Conservation (phyloP, 352 stramenopile genomes). For the Phytophthora litchii region DNA sequence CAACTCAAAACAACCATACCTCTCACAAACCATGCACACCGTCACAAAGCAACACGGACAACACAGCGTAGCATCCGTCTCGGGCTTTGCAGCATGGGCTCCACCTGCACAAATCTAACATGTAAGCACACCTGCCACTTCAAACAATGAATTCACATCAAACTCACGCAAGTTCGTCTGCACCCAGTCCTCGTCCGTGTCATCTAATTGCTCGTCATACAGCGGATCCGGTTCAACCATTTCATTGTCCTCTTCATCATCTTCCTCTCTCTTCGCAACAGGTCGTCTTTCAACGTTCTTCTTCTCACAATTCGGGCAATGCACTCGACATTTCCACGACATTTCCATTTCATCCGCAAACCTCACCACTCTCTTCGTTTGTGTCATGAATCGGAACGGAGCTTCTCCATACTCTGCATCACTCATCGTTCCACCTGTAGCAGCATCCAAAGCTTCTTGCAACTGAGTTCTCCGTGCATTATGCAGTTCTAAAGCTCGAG, state of each 20-base stretch:
- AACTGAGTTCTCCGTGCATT: conserved; percentile 41
- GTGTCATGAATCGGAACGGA: conserved; percentile 50
- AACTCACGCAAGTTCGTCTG: conserved; percentile 63
- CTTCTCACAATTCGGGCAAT: conserved; percentile 40
- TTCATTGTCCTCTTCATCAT: conserved; percentile 19
- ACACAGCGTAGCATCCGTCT: conserved; percentile 66
- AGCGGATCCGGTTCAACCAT: conserved; percentile 52
- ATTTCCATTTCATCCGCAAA: conserved; percentile 32
- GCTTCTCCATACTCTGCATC: conserved; percentile 36
- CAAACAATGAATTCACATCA: not conserved
- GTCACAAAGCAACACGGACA: conserved; percentile 86
- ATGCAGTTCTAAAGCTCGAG: conserved; percentile 43
- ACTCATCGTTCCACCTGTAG: not conserved
- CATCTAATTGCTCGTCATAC: conserved; percentile 70
- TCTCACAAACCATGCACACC: conserved; percentile 76
- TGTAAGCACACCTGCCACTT: conserved; percentile 3
- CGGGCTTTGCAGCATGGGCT: not conserved
- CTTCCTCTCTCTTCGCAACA: conserved; percentile 4
- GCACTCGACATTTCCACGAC: conserved; percentile 3
- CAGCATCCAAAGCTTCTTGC: conserved; percentile 55
- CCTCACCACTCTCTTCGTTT: conserved; percentile 13
- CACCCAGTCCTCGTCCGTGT: conserved; percentile 75
- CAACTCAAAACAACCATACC: conserved; percentile 29
- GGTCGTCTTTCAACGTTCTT: conserved; percentile 20
- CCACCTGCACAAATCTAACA: conserved; percentile 20